A percentile compares a stretch with the other conserved stretches of the same genome.
Conservation (phyloP, 495 filamentous ascomycete genomes). For the Penicillium canariense region DNA sequence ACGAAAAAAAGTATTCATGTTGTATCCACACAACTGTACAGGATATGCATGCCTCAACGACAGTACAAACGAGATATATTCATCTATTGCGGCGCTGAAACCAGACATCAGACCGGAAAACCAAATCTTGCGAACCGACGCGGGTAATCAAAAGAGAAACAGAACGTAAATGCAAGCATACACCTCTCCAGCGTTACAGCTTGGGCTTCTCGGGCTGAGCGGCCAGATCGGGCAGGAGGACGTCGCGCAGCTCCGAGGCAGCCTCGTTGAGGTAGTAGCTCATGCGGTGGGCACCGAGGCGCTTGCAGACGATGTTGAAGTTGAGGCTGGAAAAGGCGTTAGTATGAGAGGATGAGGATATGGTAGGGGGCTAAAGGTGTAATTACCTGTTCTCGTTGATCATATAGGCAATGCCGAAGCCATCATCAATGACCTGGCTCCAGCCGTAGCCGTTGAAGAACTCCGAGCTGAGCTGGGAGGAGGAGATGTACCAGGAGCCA, state of each 20-base stretch:
- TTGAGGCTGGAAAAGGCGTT: slow-evolving; percentile 62
- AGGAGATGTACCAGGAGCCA: slow-evolving; percentile 83
- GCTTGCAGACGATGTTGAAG: slow-evolving; percentile 98
- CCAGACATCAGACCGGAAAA: neutral
- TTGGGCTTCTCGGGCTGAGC: slow-evolving; percentile 77
- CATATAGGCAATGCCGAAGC: slow-evolving; percentile 99
- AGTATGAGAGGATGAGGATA: slow-evolving; percentile 6
- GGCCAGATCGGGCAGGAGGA: slow-evolving; percentile 80
- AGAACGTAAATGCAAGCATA: slow-evolving; percentile 6
- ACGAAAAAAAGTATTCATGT: neutral
- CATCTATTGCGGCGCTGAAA: slow-evolving; percentile 18
- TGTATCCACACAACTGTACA: slow-evolving; percentile 9
- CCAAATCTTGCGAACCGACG: neutral
- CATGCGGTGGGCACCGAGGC: slow-evolving; percentile 87
- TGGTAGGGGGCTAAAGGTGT: neutral
- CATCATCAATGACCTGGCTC: slow-evolving; percentile 96
- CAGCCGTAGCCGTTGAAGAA: slow-evolving; percentile 99
- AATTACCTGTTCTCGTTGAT: slow-evolving; percentile 91
- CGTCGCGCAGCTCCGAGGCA: slow-evolving; percentile 81
- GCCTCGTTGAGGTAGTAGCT: slow-evolving; percentile 93
- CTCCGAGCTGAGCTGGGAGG: slow-evolving; percentile 87
- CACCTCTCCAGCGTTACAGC: slow-evolving; percentile 50
- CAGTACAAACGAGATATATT: slow-evolving; percentile 7
- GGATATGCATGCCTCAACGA: slow-evolving; percentile 1
- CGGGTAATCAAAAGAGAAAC: neutral